Evolutionary conservation across 2,329 filamentous ascomycete genomes (phyloP).

Genomic region (Phaeosphaeria sp.): DNA sequence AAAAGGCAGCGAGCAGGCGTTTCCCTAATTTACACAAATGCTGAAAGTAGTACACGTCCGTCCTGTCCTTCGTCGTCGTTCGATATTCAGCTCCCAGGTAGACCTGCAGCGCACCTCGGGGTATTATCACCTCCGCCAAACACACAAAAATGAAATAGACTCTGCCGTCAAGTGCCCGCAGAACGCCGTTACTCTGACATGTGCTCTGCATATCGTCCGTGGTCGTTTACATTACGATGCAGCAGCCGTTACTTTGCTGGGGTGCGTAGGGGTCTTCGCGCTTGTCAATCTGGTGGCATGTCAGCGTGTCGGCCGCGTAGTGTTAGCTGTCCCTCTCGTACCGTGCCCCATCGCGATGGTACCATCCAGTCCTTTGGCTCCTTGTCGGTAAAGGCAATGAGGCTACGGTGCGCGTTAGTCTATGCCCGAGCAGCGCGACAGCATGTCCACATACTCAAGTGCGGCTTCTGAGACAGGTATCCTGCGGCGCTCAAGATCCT

Average conservation of each 20-base stretch:
- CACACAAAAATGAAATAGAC: conserved; percentile 41
- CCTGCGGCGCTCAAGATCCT: conserved; percentile 92
- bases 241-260: conserved; percentile 91
- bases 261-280: conserved; percentile 98
- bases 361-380: conserved; percentile 98
- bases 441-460: conserved; percentile 50
- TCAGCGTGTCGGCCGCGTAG: conserved; percentile 21
- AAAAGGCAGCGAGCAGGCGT: conserved; percentile 32
- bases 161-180: conserved; percentile 45
- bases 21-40: conserved; percentile 50
- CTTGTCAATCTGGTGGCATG: conserved; percentile 74
- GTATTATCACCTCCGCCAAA: conserved; percentile 47
- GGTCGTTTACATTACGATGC: conserved; percentile 80
- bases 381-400: conserved; percentile 97
- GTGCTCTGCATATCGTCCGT: conserved; percentile 34
- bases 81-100: conserved; percentile 38
- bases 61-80: conserved; percentile 22
- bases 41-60: conserved; percentile 44
- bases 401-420: conserved; percentile 61
- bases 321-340: conserved; percentile 37
- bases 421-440: background rate
- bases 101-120: conserved; percentile 34
- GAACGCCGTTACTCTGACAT: conserved; percentile 48
- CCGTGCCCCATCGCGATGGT: conserved; percentile 90
- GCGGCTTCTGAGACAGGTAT: conserved; percentile 96